Evolutionary conservation across 2,329 filamentous ascomycete genomes (phyloP).

Genomic region (Exutisphaerella laricina): DNA sequence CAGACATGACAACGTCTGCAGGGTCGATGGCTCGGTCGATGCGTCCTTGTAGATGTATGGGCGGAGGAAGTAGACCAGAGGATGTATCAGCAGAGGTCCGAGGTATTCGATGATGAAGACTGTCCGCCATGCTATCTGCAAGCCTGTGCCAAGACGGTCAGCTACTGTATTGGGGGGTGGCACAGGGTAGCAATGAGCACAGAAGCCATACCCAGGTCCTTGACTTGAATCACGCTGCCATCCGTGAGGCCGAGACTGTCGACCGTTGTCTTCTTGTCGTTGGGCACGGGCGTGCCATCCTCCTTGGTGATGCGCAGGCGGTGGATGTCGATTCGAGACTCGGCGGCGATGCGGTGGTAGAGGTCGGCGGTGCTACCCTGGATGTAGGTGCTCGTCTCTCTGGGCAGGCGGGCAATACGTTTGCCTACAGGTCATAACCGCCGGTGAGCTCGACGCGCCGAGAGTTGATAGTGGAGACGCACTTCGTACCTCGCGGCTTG

Average conservation of each 20-base stretch:
- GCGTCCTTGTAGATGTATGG: conserved; percentile 62
- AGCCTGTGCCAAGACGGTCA: conserved; percentile 49
- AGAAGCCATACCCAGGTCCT: conserved; percentile 71
- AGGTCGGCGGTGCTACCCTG: conserved; percentile 51
- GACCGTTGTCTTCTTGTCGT: conserved; percentile 49
- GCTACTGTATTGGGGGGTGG: neutral
- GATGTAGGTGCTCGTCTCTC: conserved; percentile 48
- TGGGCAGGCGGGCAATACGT: conserved; percentile 56
- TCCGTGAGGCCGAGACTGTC: conserved; percentile 53
- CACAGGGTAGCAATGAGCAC: neutral
- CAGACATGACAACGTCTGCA: conserved; percentile 66
- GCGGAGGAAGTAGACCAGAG: conserved; percentile 63
- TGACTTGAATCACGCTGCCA: conserved; percentile 67
- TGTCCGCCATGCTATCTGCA: conserved; percentile 85
- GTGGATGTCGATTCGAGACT: conserved; percentile 52
- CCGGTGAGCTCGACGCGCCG: conserved; percentile 8
- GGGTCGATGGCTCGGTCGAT: conserved; percentile 49
- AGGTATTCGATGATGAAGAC: conserved; percentile 95
- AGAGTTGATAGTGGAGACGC: neutral
- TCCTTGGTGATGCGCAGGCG: conserved; percentile 60
- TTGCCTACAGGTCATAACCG: conserved; percentile 54
- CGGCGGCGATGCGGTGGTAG: conserved; percentile 52
- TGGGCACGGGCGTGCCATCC: conserved; percentile 55
- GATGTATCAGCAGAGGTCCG: conserved; percentile 84
- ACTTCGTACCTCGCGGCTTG: conserved; percentile 40